Evolutionary conservation across 1,284 basidiomycete species (phyloP), one percentile per base, ranked within the genome.

Genomic region (Agaricales sp.): DNA sequence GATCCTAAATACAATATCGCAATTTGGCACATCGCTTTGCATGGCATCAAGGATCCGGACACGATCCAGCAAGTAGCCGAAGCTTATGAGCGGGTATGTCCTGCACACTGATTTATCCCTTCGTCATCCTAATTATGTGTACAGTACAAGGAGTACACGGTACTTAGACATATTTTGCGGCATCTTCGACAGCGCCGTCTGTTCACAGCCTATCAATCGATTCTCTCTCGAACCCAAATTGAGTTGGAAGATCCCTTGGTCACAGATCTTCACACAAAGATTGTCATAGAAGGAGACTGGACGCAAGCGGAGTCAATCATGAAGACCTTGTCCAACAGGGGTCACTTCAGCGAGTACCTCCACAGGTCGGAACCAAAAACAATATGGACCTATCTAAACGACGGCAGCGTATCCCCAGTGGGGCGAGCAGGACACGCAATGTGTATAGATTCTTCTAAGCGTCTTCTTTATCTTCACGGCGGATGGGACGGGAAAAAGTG

Each of bases 101-200:
- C 43, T 52, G 18, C 20, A 13, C 20, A 46, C 22, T 19, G 24
- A 51, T 56, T 53, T 38, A 50, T 21, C 20, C 45, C 50, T 44
- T 49, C 46, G 48, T n/a, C n/a, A n/a, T n/a, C n/a, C n/a, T n/a
- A n/a, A n/a, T n/a, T n/a, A n/a, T n/a, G n/a, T n/a, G n/a, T n/a
- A 37, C 54, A 88, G 85, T 74, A 80, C 58, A 74, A 77, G 53
- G 86, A 90, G 69, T 73, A 69, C 2, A 65, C 72, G 12, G 73
- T 79, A 13, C 68, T 89, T 46, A 74, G 79, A 25, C 79, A 85
- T 55, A 74, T 89, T 21, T 73, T 91, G 50, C 91, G 90, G 57
- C 82, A 90, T 57, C 77, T 92, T 30, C 80, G 89, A 43, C 80
- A 86, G 61, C 75, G 84, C 25, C 79, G 85, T 14, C 74, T 89